Base-by-base conservation (phyloP, 352 stramenopile genomes). In the Pseudoperonospora humuli region DNA sequence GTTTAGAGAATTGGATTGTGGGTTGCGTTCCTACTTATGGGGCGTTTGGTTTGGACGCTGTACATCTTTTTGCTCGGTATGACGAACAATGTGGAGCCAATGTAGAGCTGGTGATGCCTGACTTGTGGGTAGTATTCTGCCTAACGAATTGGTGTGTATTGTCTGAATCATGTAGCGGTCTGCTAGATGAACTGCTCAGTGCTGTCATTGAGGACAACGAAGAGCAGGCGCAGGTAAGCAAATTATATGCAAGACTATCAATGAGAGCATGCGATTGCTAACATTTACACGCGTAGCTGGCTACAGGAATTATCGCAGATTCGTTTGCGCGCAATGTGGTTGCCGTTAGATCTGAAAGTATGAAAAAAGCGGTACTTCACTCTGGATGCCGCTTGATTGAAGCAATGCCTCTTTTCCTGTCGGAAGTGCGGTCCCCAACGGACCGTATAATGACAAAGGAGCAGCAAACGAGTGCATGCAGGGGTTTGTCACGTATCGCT, bases 1-100 rank as follows among this genome's bases (percentile, higher is more conserved):
- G 77, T 25, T 48, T 89, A 7, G 75, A 86, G 48, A 67, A 52
- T 14, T 89, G 77, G 77, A 54, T 78, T 36, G 41, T 80, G 13
- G 77, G 77, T 8, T 83, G 68, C 38, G 47, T 89, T 26, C 50
- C 70, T 0, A 50, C 51, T 0, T 53, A 70, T 3, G 61, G 70
- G 13, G 31, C 42, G 2, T 85, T 85, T 67, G 73, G 73, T 13
- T 45, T 85, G 17, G 67, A 53, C 35, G 56, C 64, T 5, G 32
- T 54, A 10, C 63, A 75, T 25, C 27, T 84, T 19, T 64, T 70
- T 20, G 28, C 53, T 45, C 43, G 67, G 70, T 60, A 53, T 17
- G 21, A 40, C 29, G 17, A 13, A 17, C 23, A 6, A 1, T 8
- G 11, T 21, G 14, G 3, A 37, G 11, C 15, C 23, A 6, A 1